A percentile compares a stretch with the other conserved stretches of the same genome.
Evolutionary conservation across 169 alveolate species (phyloP).

Genomic region (Plasmodium vivax): DNA sequence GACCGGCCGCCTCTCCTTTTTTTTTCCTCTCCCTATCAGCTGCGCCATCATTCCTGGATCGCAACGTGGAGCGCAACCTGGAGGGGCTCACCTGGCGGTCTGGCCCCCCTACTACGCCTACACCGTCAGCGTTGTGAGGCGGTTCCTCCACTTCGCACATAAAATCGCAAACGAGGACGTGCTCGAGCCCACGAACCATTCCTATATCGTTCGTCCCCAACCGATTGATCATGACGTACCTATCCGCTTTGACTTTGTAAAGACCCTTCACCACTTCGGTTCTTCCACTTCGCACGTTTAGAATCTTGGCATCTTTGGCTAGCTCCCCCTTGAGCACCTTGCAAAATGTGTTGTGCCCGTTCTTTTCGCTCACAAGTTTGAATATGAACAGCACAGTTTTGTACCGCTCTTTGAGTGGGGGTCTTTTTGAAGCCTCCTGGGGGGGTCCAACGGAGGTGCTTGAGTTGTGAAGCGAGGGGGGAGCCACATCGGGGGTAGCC

Average conservation of each 20-base stretch:
- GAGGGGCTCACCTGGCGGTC: not conserved
- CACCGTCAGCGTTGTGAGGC: not conserved
- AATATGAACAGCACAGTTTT: constrained; percentile 65
- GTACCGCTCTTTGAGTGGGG: not conserved
- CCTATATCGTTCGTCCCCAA: constrained; percentile 76
- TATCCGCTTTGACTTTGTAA: constrained; percentile 78
- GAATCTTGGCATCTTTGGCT: constrained; percentile 49
- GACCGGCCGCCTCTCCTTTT: not conserved
- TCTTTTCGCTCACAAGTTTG: constrained; percentile 62
- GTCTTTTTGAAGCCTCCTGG: not conserved
- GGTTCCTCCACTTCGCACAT: constrained; percentile 26
- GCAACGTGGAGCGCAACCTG: not conserved
- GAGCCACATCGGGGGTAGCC: not conserved
- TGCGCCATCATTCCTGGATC: not conserved
- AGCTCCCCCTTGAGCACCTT: constrained; percentile 60
- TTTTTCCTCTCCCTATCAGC: not conserved
- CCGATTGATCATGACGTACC: constrained; percentile 54
- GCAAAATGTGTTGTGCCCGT: constrained; percentile 60
- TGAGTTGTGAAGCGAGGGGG: not conserved
- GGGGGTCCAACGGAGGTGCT: not conserved
- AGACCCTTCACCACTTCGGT: constrained; percentile 72
- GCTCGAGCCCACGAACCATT: constrained; percentile 77
- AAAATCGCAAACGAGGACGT: constrained; percentile 73
- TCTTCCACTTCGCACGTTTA: constrained; percentile 58
- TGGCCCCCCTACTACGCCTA: not conserved